phyloP scores from a whole-genome alignment of 2,329 filamentous ascomycete genomes.

The Neonectria punicea region DNA sequence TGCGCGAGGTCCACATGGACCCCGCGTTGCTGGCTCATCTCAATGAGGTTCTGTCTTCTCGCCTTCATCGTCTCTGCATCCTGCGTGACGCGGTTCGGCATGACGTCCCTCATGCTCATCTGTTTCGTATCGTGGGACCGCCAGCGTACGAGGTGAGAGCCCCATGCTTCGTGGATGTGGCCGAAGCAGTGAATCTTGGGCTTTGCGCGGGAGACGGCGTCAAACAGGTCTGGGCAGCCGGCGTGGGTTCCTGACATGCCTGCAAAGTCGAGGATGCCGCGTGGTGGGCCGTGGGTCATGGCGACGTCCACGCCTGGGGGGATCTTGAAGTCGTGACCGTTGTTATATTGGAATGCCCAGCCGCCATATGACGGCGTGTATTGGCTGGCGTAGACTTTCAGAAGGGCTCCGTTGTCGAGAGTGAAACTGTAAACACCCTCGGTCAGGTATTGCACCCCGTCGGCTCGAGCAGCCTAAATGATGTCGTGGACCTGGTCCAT shows the following conservation, averaged over 20 bases:
- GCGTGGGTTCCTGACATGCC: conserved; percentile 41
- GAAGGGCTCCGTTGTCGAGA: conserved; percentile 59
- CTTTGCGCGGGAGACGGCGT: conserved; percentile 54
- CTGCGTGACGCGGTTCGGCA: conserved; percentile 34
- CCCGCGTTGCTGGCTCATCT: conserved; percentile 44
- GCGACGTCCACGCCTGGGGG: conserved; percentile 54
- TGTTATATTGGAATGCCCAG: conserved; percentile 63
- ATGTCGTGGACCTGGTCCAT: conserved; percentile 51
- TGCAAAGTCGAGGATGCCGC: conserved; percentile 59
- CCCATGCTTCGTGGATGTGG: conserved; percentile 71
- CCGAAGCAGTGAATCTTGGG: conserved; percentile 67
- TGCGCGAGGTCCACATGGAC: conserved; percentile 52
- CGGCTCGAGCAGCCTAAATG: conserved; percentile 48
- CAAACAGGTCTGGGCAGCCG: conserved; percentile 58
- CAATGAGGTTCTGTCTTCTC: conserved; percentile 30
- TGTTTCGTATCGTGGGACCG: conserved; percentile 16
- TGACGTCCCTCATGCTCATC: conserved; percentile 28
- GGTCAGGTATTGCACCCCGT: conserved; percentile 58
- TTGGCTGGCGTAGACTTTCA: conserved; percentile 64
- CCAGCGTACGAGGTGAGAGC: conserved; percentile 65
- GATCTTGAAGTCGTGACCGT: conserved; percentile 53
- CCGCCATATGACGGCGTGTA: conserved; percentile 58
- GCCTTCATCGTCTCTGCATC: conserved; percentile 16
- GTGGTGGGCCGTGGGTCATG: conserved; percentile 66
- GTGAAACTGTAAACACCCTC: conserved; percentile 60